Base-by-base conservation (phyloP, 805 yeast species). In the Komagataella pastoris region DNA sequence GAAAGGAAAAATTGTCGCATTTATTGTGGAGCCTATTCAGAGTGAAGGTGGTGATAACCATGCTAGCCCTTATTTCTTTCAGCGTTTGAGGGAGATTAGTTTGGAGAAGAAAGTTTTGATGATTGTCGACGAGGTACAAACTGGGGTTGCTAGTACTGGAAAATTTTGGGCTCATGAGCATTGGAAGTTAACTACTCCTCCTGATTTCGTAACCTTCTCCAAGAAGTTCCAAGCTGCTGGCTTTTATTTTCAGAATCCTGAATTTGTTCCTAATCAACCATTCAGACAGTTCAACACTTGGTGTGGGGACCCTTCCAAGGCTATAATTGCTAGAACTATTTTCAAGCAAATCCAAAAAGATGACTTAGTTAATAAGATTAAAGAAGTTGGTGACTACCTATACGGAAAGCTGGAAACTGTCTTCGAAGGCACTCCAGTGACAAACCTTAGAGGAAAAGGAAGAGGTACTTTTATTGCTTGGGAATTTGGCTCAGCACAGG, bases 31-130 rank as follows among this genome's bases (percentile, higher is more conserved):
- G 73, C 97, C 97, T 55, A 81, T 86, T 57, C 95, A 87, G 70
- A 81, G 90, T 44, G 95, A 86, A 71, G 95, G 95, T 66, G 95
- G 95, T 67, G 95, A 86, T 69, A 85, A 86, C 74, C 95, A 86
- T 65, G 95, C 87, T 5, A 79, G 89, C 46, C 72, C 78, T 43
- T 76, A 68, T 44, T 86, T 84, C 72, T 86, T 87, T 84, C 93
- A 85, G 68, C 88, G 88, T 46, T 72, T 86, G 61, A 81, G 93
- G 66, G 88, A 83, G 60, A 67, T 87, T 59, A 85, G 93, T 51
- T 67, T 77, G 61, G 79, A 82, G 66, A 72, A 84, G 67, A 85
- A 79, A 54, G 80, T 85, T 54, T 76, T 83, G 56, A 70, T 83
- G 71, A 87, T 86, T 56, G 79, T 86, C 56, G 95, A 86, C 64